phyloP scores from a whole-genome alignment of 1,284 basidiomycete genomes.

The Pascua sp. region DNA sequence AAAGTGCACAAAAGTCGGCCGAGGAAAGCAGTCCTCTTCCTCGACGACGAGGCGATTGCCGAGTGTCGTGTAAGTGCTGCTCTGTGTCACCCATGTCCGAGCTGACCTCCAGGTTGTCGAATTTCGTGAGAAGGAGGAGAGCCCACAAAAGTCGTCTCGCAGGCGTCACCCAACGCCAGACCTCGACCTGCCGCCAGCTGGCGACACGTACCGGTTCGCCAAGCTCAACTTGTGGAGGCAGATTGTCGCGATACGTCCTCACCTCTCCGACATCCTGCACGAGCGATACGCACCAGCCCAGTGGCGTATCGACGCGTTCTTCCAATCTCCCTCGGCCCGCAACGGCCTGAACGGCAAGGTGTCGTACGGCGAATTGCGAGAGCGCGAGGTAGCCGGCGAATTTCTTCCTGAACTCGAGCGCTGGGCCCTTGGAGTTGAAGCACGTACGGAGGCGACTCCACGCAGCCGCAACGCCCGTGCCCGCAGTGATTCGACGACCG shows the following conservation, averaged over 20 bases:
- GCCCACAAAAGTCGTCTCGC: not conserved
- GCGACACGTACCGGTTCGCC: conserved; percentile 1
- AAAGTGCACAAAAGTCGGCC: not conserved
- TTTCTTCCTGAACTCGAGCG: conserved; percentile 26
- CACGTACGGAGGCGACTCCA: not conserved
- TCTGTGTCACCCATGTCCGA: too few relatives aligned
- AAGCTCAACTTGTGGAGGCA: conserved; percentile 16
- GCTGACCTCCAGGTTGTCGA: not conserved
- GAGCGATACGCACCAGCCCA: conserved; percentile 33
- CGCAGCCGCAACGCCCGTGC: not conserved
- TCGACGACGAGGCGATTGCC: conserved; percentile 25
- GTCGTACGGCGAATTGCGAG: conserved; percentile 26
- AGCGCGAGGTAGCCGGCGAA: conserved; percentile 20
- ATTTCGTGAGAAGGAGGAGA: not conserved
- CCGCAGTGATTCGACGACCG: not conserved
- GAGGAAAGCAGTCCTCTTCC: conserved; percentile 19
- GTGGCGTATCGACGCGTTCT: conserved; percentile 32
- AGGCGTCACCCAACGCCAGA: not conserved
- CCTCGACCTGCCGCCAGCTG: not conserved
- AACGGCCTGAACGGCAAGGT: conserved; percentile 4
- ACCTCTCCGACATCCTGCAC: conserved; percentile 21
- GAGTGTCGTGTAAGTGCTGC: conserved; percentile 22
- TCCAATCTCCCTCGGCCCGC: not conserved
- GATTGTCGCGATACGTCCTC: conserved; percentile 21
- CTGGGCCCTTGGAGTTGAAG: conserved; percentile 21